Conservation (phyloP, 164 flowering plant species). For the Brasenia schreberi region DNA sequence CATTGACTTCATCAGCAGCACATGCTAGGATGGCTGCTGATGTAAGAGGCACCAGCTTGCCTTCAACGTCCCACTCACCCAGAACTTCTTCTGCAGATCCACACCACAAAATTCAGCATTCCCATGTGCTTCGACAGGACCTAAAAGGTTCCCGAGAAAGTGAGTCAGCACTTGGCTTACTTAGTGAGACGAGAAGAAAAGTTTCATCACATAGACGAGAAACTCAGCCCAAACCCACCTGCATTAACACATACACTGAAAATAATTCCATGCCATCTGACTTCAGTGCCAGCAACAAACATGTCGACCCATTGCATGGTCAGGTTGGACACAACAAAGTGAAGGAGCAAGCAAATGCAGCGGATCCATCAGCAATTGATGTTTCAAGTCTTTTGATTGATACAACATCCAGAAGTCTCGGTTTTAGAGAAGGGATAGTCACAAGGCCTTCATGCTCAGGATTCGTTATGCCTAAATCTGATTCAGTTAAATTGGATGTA, state of each 20-base stretch:
- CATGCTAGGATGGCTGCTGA: not conserved
- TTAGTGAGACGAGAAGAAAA: not conserved
- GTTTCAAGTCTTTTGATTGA: conserved; percentile 32
- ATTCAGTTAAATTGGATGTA: conserved; percentile 24
- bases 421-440: conserved; percentile 42
- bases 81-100: not conserved
- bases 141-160: not conserved
- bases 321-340: conserved; percentile 12
- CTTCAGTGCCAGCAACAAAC: conserved; percentile 7
- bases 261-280: conserved; percentile 5
- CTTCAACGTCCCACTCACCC: not conserved
- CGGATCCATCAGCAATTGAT: conserved; percentile 37
- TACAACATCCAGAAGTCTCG: conserved; percentile 48
- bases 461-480: conserved; percentile 27
- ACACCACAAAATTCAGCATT: not conserved
- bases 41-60: not conserved
- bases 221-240: conserved; percentile 1
- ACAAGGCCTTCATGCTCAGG: conserved; percentile 33
- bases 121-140: not conserved
- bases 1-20: not conserved
- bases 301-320: not conserved
- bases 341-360: conserved; percentile 6
- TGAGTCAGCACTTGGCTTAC: not conserved
- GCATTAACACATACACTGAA: conserved; percentile 3
- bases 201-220: not conserved